These are phyloP conservation scores for Coniochaeta ligniaria DNA, from an alignment of 2,329 filamentous ascomycete genomes.

Conservation along the genomic window DNA sequence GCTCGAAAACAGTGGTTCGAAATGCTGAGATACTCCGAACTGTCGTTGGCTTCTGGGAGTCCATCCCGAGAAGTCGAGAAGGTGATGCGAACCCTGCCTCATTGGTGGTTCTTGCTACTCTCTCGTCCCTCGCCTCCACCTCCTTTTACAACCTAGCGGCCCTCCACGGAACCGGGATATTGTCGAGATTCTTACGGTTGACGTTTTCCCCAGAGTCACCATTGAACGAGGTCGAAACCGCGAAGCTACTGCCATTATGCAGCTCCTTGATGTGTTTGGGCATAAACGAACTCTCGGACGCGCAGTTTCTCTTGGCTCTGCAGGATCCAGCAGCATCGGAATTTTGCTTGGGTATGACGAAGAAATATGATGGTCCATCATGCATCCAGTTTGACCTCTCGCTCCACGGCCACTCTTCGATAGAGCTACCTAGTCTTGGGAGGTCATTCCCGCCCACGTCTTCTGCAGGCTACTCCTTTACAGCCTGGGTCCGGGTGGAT, in stretches of 20 bases:
- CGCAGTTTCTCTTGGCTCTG: conserved; percentile 60
- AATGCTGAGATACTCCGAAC: conserved; percentile 57
- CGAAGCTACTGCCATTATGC: conserved; percentile 59
- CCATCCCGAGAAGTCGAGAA: conserved; percentile 42
- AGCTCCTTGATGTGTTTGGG: conserved; percentile 66
- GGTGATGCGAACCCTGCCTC: conserved; percentile 44
- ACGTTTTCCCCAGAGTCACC: conserved; percentile 46
- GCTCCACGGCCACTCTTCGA: conserved; percentile 76
- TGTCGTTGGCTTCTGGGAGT: conserved; percentile 57
- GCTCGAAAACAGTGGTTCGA: conserved; percentile 43
- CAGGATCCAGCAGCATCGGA: conserved; percentile 49
- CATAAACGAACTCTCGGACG: conserved; percentile 73
- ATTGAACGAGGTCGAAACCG: conserved; percentile 47
- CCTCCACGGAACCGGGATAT: conserved; percentile 64
- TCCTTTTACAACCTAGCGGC: conserved; percentile 64
- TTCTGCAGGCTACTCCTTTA: conserved; percentile 80
- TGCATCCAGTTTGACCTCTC: conserved; percentile 94
- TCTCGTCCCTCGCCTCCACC: conserved; percentile 48
- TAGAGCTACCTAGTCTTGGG: conserved; percentile 83
- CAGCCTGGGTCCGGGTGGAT: conserved; percentile 84
- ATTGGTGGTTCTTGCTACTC: conserved; percentile 57
- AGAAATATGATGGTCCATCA: conserved; percentile 67
- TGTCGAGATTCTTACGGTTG: conserved; percentile 58
- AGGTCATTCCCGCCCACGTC: conserved; percentile 76
- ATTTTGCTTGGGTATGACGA: conserved; percentile 68